Evolutionary conservation across 345 rosid species (phyloP), one percentile per base, ranked within the genome.

Genomic region (Rhodomyrtus tomentosa): DNA sequence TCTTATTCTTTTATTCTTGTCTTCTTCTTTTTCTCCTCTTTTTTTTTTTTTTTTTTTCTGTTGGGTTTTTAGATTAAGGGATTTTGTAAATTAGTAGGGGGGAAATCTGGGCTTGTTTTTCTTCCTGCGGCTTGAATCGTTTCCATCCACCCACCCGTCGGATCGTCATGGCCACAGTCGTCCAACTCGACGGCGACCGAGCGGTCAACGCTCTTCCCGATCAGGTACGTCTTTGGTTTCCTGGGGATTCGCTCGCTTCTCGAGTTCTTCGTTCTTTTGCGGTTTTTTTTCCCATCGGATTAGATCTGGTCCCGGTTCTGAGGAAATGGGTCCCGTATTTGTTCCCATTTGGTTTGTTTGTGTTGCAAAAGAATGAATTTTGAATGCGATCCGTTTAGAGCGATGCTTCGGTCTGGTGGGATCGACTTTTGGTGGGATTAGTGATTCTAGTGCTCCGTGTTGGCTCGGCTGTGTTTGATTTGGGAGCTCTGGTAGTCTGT

Each of bases 131-230:
- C 80, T 48, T 24, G 12, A 51, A n/a, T 27, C 25, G 32, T n/a
- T 22, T 50, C 40, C 5, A 27, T 38, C 72, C 29, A 3, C 12
- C 73, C 42, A 25, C 6, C 68, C 72, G 7, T 24, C 72, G 54
- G 10, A n/a, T 83, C 50, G 50, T 15, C 81, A 91, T 88, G 90
- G 80, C 90, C 84, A 84, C 88, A 16, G 83, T 84, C 84, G 2
- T 52, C 85, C 83, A 56, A 59, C 53, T 53, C 79, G 88, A 84
- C 62, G 87, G 76, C 54, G 85, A 52, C 20, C 85, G 48, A 21
- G 51, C 82, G 20, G 86, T 84, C 62, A 72, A 68, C 72, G 83
- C 55, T 48, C 76, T 87, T 42, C n/a, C 7, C 50, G 88, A 91
- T 87, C 83, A 86, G 93, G 92, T 91, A 48, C 51, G 42, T 50